Evolutionary conservation across 2,329 filamentous ascomycete species (phyloP).

Genomic region (Xylaria sp.): DNA sequence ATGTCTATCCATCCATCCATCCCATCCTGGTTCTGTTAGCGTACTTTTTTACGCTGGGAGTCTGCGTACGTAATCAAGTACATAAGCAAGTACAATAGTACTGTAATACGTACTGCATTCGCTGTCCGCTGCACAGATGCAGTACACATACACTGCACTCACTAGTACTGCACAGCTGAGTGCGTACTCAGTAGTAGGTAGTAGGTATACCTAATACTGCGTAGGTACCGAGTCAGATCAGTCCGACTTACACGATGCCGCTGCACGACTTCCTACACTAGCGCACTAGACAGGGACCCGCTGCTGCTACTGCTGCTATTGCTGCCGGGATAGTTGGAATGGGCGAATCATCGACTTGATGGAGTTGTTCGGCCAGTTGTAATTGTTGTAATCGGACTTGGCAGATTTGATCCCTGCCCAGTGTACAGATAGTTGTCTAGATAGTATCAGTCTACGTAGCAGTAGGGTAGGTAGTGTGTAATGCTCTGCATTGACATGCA

Average conservation of each 20-base stretch:
- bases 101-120: too few relatives aligned
- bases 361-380: slow-evolving; percentile 1
- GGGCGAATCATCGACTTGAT: slow-evolving; percentile 7
- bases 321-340: background rate
- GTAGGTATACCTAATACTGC: background rate
- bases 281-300: background rate
- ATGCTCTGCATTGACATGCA: too few relatives aligned
- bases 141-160: background rate
- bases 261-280: slow-evolving; percentile 14
- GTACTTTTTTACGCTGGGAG: too few relatives aligned
- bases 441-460: too few relatives aligned
- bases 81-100: too few relatives aligned
- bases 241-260: background rate
- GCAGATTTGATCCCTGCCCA: too few relatives aligned
- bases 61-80: too few relatives aligned
- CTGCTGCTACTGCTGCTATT: background rate
- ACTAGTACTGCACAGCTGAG: too few relatives aligned
- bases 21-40: too few relatives aligned
- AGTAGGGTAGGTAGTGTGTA: too few relatives aligned
- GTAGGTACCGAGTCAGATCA: background rate
- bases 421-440: too few relatives aligned
- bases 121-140: too few relatives aligned
- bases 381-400: background rate
- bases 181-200: background rate
- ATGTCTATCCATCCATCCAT: background rate